phyloP scores from a whole-genome alignment of 1,284 basidiomycete species.

The Ganoderma sinense region DNA sequence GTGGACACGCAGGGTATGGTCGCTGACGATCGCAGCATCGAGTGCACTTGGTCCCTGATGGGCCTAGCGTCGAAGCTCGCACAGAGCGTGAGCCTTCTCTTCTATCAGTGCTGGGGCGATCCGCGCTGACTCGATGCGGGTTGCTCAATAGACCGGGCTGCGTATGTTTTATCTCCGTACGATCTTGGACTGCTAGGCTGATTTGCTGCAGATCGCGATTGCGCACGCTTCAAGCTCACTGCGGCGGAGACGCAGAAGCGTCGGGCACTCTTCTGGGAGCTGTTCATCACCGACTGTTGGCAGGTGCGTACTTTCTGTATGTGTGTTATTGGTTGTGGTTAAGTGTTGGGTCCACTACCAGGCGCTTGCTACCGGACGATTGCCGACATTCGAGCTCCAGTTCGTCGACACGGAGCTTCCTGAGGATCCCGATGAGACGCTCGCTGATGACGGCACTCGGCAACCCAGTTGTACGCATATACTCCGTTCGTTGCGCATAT shows the following conservation, averaged over 20 bases:
- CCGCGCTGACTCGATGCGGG: background rate
- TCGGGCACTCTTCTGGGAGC: slow-evolving; percentile 54
- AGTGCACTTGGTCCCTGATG: slow-evolving; percentile 45
- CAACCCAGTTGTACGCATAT: slow-evolving; percentile 38
- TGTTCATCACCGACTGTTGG: slow-evolving; percentile 49
- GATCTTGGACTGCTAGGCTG: background rate
- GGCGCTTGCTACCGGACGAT: slow-evolving; percentile 40
- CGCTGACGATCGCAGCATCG: slow-evolving; percentile 47
- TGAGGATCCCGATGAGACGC: slow-evolving; percentile 37
- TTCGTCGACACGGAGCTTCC: slow-evolving; percentile 42
- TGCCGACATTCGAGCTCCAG: slow-evolving; percentile 38
- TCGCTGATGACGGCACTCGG: slow-evolving; percentile 37
- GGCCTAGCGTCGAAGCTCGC: slow-evolving; percentile 44
- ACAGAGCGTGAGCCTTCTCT: slow-evolving; percentile 42
- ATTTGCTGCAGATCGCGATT: slow-evolving; percentile 47
- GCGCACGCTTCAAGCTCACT: slow-evolving; percentile 48
- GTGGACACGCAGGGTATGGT: slow-evolving; percentile 34
- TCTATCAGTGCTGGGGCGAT: no score
- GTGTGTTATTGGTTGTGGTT: background rate
- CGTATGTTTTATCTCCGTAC: slow-evolving; percentile 33
- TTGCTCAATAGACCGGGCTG: slow-evolving; percentile 36
- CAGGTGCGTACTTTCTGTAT: slow-evolving; percentile 38
- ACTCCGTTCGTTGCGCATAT: background rate
- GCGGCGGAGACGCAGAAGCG: slow-evolving; percentile 50
- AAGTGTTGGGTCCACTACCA: slow-evolving; percentile 8